Percentiles rank a stretch among this genome's conserved stretches.
Evolutionary conservation across 345 rosid species (phyloP).

Genomic region (Brassica carinata): DNA sequence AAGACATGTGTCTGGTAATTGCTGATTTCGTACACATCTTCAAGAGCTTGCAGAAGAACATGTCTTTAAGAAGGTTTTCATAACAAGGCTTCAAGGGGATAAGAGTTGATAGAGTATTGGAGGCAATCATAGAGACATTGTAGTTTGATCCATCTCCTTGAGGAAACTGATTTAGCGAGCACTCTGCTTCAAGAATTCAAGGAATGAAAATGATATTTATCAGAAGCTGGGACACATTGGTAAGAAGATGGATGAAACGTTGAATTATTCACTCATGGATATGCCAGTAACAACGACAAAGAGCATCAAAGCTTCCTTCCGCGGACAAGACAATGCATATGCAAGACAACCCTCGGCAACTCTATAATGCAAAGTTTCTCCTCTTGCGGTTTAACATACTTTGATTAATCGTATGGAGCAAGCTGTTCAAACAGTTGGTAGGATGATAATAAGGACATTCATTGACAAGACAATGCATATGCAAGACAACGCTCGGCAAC

Average conservation of each 20-base stretch:
- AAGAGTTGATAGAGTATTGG: slow-evolving; percentile 62
- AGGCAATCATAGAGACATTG: slow-evolving; percentile 68
- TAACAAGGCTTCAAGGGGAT: slow-evolving; percentile 86
- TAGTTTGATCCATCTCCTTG: slow-evolving; percentile 89
- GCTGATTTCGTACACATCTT: slow-evolving; percentile 69
- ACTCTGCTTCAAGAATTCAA: slow-evolving; percentile 69
- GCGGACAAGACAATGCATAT: slow-evolving; percentile 88
- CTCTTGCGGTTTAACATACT: slow-evolving; percentile 64
- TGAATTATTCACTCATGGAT: slow-evolving; percentile 67
- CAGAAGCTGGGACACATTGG: slow-evolving; percentile 69
- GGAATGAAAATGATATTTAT: slow-evolving; percentile 66
- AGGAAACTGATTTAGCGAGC: slow-evolving; percentile 75
- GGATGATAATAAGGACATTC: slow-evolving; percentile 54
- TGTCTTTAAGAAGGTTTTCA: slow-evolving; percentile 63
- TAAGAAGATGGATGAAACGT: slow-evolving; percentile 53
- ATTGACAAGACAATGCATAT: slow-evolving; percentile 75
- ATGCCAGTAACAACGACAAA: slow-evolving; percentile 81
- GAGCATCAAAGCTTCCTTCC: slow-evolving; percentile 79
- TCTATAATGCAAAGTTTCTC: slow-evolving; percentile 70
- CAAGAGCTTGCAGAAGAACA: slow-evolving; percentile 71
- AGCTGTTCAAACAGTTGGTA: slow-evolving; percentile 65
- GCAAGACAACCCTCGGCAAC: slow-evolving; percentile 78
- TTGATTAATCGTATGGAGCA: slow-evolving; percentile 83
- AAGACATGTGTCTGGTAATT: slow-evolving; percentile 74
- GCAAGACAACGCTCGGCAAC: slow-evolving; percentile 78